Evolutionary conservation across 805 yeast genomes (phyloP), one percentile per base, ranked within the genome.

Genomic region (Starmerella apicola): DNA sequence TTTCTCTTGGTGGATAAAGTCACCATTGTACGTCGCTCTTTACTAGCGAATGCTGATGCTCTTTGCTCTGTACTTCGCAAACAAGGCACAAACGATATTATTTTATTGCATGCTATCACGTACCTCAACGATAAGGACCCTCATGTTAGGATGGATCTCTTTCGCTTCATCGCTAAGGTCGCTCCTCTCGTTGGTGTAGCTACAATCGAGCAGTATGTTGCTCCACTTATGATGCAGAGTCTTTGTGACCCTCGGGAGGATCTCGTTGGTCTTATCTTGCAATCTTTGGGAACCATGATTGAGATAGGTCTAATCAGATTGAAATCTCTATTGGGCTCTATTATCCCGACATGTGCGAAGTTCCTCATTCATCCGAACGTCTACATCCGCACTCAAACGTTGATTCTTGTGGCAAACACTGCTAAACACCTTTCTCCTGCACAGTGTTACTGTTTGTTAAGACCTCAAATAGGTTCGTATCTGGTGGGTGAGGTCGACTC

Each of bases 61-160:
- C 58, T 91, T 3, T 83, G 95, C 51, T 66, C 76, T 8, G 81
- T 80, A 43, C 77, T 91, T 54, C 95, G 95, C 0, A 75, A 78
- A 40, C 94, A 83, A 39, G 81, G 76, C 49, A 80, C 95, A 0
- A 86, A 82, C 53, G 97, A 91, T 55, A 66, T 91, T 30, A 76
- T 91, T 18, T 61, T 91, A 34, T 85, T 95, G 33, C 97, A 91
- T 62, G 63, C 86, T 41, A 86, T 91, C 32, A 86, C 97, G 0
- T 91, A 85, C 53, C 61, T 91, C 46, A 91, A 91, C 57, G 95
- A 86, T 54, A 68, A 74, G 40, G 75, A 76, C 52, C 63, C 78
- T 0, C 69, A 74, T 17, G 63, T 91, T 18, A 66, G 93, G 43
- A 62, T 81, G 22, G 74, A 77, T 4, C 77, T 91, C 51, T 76